These are phyloP conservation scores for Centella asiatica DNA, from an alignment of 129 eudicot species.

Conservation along the genomic window DNA sequence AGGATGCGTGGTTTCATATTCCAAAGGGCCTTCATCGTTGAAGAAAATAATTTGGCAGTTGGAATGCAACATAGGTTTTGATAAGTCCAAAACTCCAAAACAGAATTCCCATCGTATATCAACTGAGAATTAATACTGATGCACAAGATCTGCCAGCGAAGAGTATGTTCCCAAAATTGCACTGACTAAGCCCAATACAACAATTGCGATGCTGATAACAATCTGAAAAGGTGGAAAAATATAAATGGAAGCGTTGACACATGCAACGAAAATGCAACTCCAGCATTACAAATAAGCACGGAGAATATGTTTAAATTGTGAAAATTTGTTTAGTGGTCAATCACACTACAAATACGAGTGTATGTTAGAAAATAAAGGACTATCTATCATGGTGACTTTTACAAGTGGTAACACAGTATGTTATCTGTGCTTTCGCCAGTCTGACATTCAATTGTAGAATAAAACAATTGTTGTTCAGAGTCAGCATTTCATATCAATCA, in stretches of 20 bases:
- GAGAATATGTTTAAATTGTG: too few relatives aligned
- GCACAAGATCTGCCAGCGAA: slow-evolving; percentile 30
- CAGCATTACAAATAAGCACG: too few relatives aligned
- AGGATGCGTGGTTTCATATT: neutral
- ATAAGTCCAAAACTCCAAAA: neutral
- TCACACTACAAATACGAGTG: too few relatives aligned
- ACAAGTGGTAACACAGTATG: too few relatives aligned
- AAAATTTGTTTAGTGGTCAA: too few relatives aligned
- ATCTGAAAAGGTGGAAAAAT: slow-evolving; percentile 24
- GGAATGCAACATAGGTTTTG: neutral
- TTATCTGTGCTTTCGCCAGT: too few relatives aligned
- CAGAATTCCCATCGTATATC: neutral
- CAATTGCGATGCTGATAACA: slow-evolving; percentile 36
- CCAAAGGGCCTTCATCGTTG: neutral
- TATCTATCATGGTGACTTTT: too few relatives aligned
- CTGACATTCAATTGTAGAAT: neutral
- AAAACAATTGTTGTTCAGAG: too few relatives aligned
- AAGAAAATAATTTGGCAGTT: neutral
- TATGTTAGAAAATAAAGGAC: neutral
- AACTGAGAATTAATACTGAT: slow-evolving; percentile 12
- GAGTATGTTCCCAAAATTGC: slow-evolving; percentile 65
- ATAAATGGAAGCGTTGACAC: neutral
- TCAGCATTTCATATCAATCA: too few relatives aligned
- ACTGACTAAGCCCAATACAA: slow-evolving; percentile 50
- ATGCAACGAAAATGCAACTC: neutral